These are phyloP conservation scores for Daldinia decipiens DNA, from an alignment of 495 filamentous ascomycete species.

Conservation along the genomic window DNA sequence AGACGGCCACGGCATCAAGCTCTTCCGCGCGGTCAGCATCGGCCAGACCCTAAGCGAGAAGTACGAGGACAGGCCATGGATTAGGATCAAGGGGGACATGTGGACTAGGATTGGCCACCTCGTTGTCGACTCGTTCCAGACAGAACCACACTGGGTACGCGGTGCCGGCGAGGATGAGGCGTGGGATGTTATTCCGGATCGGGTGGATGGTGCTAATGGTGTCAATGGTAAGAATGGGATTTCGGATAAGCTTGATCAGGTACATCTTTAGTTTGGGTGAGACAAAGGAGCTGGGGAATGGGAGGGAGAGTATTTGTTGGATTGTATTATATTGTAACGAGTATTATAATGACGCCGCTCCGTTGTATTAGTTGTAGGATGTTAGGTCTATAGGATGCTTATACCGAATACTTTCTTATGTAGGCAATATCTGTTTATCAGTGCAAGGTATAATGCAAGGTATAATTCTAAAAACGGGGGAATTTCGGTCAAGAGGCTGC, in stretches of 20 bases:
- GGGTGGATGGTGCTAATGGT: background rate
- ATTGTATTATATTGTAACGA: constrained; percentile 18
- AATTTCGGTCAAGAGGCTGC: background rate
- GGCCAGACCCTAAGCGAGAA: constrained; percentile 45
- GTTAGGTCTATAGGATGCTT: too few relatives aligned
- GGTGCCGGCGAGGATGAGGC: constrained; percentile 66
- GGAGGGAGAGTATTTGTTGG: background rate
- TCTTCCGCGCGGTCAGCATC: constrained; percentile 71
- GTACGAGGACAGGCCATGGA: constrained; percentile 56
- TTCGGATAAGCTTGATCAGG: constrained; percentile 26
- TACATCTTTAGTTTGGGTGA: constrained; percentile 20
- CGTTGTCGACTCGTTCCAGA: constrained; percentile 66
- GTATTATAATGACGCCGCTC: constrained; percentile 4
- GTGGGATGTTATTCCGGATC: constrained; percentile 57
- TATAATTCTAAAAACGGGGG: background rate
- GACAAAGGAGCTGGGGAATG: background rate
- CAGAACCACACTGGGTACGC: constrained; percentile 61
- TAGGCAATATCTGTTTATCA: background rate
- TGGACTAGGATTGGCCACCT: constrained; percentile 78
- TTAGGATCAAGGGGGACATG: constrained; percentile 67
- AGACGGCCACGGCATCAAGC: constrained; percentile 82
- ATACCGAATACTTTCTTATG: too few relatives aligned
- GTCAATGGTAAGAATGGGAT: background rate
- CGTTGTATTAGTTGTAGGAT: background rate
- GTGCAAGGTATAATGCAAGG: constrained; percentile 2